Percentiles rank a stretch among this genome's conserved stretches.
phyloP scores from a whole-genome alignment of 2,329 filamentous ascomycete species.

The Mycosphaerelloides madeirae region DNA sequence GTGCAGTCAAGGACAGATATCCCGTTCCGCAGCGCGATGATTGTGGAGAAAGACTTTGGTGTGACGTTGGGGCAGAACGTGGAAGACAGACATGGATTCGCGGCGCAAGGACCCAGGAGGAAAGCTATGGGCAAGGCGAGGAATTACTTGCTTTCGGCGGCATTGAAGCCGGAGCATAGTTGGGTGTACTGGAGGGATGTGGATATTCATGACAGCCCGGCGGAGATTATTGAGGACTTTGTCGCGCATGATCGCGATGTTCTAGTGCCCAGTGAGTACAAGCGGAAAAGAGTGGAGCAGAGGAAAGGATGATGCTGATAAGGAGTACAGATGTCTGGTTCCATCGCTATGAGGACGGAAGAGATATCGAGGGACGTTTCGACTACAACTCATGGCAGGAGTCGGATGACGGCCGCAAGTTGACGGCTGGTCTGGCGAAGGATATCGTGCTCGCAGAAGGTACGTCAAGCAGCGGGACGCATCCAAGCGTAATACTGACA shows the following conservation, averaged over 20 bases:
- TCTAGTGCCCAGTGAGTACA: constrained; percentile 79
- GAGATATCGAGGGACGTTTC: constrained; percentile 91
- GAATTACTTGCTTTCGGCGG: constrained; percentile 81
- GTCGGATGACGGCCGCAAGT: constrained; percentile 73
- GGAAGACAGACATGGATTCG: constrained; percentile 76
- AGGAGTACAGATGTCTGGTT: constrained; percentile 79
- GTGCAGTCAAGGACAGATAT: constrained; percentile 74
- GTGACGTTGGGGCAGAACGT: constrained; percentile 71
- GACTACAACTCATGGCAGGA: constrained; percentile 99
- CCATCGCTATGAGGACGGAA: constrained; percentile 72
- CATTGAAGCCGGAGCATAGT: constrained; percentile 87
- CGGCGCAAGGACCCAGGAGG: constrained; percentile 80
- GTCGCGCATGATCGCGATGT: constrained; percentile 90
- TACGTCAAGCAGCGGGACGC: constrained; percentile 39
- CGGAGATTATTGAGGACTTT: constrained; percentile 87
- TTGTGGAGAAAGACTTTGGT: constrained; percentile 90
- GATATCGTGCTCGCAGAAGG: constrained; percentile 85
- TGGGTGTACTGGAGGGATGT: constrained; percentile 99
- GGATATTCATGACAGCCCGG: constrained; percentile 87
- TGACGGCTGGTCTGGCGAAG: constrained; percentile 69
- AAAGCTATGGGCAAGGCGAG: constrained; percentile 86
- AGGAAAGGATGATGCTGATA: constrained; percentile 14
- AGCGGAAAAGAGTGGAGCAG: background rate
- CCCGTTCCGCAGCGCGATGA: constrained; percentile 77
- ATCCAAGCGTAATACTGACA: no score